A percentile compares a stretch with the other conserved stretches of the same genome.
phyloP scores from a whole-genome alignment of 2,329 filamentous ascomycete genomes.

The Fusarium algeriense region DNA sequence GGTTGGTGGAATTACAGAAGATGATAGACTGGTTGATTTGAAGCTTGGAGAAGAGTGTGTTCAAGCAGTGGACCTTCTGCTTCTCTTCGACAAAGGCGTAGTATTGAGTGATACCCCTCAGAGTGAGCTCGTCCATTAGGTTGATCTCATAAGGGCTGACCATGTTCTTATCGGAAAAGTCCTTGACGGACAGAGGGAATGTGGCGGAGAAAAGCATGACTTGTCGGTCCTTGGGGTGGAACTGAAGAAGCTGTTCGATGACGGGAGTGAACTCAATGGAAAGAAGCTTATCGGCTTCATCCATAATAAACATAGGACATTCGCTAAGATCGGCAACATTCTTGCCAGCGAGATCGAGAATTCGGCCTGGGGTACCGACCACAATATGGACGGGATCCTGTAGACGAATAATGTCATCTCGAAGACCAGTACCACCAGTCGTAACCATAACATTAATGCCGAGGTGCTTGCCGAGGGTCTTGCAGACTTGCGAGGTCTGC shows the following conservation, averaged over 20 bases:
- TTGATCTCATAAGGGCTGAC: constrained; percentile 97
- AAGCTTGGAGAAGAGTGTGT: constrained; percentile 98
- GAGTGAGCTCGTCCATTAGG: constrained; percentile 98
- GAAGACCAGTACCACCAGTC: constrained; percentile 92
- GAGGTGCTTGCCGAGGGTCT: constrained; percentile 96
- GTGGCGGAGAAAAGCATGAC: constrained; percentile 99
- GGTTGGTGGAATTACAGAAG: constrained; percentile 99
- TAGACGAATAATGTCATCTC: constrained; percentile 96
- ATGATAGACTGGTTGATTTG: constrained; percentile 99
- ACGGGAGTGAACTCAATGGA: constrained; percentile 97
- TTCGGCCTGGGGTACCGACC: constrained; percentile 95
- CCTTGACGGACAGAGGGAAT: constrained; percentile 96
- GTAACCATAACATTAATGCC: constrained; percentile 99
- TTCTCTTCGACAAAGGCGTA: constrained; percentile 99
- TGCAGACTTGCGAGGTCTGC: constrained; percentile 99
- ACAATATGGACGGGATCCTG: constrained; percentile 97
- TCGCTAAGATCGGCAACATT: constrained; percentile 95
- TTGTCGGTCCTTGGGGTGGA: constrained; percentile 96
- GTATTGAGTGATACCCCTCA: constrained; percentile 98
- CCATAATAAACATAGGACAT: constrained; percentile 99
- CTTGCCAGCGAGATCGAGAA: constrained; percentile 95
- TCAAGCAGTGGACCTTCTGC: constrained; percentile 98
- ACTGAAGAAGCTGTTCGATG: constrained; percentile 94
- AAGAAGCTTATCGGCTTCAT: constrained; percentile 97
- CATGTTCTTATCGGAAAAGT: constrained; percentile 99